A percentile compares a stretch with the other conserved stretches of the same genome.
These are phyloP conservation scores for Dothideomycetes sp. DNA, from an alignment of 2,329 filamentous ascomycete genomes.

Conservation along the genomic window DNA sequence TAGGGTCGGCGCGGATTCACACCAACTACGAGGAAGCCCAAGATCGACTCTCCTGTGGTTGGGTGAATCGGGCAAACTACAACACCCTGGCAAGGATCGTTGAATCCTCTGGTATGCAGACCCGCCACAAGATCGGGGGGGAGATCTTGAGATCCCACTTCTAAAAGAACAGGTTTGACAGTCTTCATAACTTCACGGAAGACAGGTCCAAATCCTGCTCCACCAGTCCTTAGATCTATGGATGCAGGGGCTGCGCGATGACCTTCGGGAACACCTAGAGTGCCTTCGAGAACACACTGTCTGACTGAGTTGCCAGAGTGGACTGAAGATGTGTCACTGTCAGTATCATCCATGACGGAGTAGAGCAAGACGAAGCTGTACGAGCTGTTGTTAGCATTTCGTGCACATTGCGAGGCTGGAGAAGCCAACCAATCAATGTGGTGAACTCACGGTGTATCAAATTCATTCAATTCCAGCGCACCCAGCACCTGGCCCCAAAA, in stretches of 20 bases:
- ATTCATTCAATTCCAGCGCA: slow-evolving; percentile 62
- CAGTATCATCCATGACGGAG: slow-evolving; percentile 58
- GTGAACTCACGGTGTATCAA: slow-evolving; percentile 48
- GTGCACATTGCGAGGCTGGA: too few relatives aligned
- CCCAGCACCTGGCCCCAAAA: slow-evolving; percentile 64
- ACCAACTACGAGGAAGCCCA: slow-evolving; percentile 70
- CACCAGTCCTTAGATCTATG: slow-evolving; percentile 59
- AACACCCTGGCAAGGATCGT: slow-evolving; percentile 56
- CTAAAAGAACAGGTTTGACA: slow-evolving; percentile 55
- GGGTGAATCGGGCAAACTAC: slow-evolving; percentile 72
- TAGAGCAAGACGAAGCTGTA: slow-evolving; percentile 58
- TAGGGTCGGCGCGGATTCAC: slow-evolving; percentile 69
- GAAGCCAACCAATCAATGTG: too few relatives aligned
- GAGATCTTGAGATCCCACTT: slow-evolving; percentile 52
- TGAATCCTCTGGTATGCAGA: slow-evolving; percentile 59
- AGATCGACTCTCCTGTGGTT: slow-evolving; percentile 59
- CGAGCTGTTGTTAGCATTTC: too few relatives aligned
- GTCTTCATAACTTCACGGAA: slow-evolving; percentile 66
- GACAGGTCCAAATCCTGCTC: slow-evolving; percentile 63
- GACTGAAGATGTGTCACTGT: slow-evolving; percentile 62
- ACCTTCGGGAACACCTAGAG: slow-evolving; percentile 54
- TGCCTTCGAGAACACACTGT: slow-evolving; percentile 59
- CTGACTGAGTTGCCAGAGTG: slow-evolving; percentile 54
- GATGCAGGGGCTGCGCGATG: slow-evolving; percentile 50
- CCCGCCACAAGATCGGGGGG: slow-evolving; percentile 54